Conservation (phyloP, 345 rosid species). For the Salix purpurea region DNA sequence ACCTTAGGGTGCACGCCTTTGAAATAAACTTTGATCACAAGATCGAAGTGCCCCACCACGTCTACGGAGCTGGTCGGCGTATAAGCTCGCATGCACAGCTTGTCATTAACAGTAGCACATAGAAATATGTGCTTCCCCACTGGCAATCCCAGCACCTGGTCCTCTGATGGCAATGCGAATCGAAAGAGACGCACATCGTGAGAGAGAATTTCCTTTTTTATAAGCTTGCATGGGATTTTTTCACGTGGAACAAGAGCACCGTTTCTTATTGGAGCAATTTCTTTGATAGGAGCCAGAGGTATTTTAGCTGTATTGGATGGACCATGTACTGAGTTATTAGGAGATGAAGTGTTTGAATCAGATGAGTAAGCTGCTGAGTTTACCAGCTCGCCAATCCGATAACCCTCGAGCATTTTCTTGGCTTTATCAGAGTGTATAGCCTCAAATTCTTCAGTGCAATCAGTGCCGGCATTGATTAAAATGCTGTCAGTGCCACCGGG, state of each 20-base stretch:
- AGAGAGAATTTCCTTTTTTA: slow-evolving; percentile 62
- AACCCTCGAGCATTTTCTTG: slow-evolving; percentile 67
- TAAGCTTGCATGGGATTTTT: slow-evolving; percentile 71
- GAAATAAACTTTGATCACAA: slow-evolving; percentile 77
- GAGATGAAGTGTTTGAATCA: slow-evolving; percentile 58
- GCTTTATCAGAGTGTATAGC: slow-evolving; percentile 95
- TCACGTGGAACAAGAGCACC: slow-evolving; percentile 75
- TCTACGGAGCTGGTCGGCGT: slow-evolving; percentile 69
- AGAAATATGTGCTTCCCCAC: slow-evolving; percentile 85
- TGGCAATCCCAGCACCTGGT: slow-evolving; percentile 66
- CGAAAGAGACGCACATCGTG: slow-evolving; percentile 63
- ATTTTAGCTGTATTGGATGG: slow-evolving; percentile 25
- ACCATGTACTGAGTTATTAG: slow-evolving; percentile 66
- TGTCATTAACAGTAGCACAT: slow-evolving; percentile 58
- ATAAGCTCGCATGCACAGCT: slow-evolving; percentile 82
- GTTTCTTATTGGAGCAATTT: slow-evolving; percentile 22
- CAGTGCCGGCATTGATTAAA: slow-evolving; percentile 81
- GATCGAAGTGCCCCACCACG: slow-evolving; percentile 67
- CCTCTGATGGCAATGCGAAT: slow-evolving; percentile 67
- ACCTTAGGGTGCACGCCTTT: slow-evolving; percentile 69
- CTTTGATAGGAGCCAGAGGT: slow-evolving; percentile 61
- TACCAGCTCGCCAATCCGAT: slow-evolving; percentile 72
- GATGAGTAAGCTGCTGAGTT: slow-evolving; percentile 44
- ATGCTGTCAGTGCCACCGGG: slow-evolving; percentile 90
- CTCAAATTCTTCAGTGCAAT: slow-evolving; percentile 91